Evolutionary conservation across 2,329 filamentous ascomycete genomes (phyloP).

Genomic region (Grosmannia penicillata): DNA sequence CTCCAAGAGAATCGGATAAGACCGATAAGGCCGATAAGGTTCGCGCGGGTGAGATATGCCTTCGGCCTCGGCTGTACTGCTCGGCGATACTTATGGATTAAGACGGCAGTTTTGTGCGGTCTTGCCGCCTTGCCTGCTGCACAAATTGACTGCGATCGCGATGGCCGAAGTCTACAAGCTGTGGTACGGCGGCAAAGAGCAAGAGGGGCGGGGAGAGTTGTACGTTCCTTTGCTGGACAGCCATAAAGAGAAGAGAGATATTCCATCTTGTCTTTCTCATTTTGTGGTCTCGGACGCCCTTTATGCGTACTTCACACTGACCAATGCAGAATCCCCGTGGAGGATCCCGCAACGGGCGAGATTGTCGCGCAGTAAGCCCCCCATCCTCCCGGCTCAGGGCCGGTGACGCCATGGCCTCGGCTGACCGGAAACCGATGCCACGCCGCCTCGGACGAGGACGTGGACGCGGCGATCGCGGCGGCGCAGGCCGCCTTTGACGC

Average conservation of each 20-base stretch:
- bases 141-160: constrained; percentile 4
- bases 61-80: too few species aligned
- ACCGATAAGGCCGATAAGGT: too few species aligned
- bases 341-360: constrained; percentile 14
- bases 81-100: too few species aligned
- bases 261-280: too few species aligned
- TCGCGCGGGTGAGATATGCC: too few species aligned
- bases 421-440: constrained; percentile 27
- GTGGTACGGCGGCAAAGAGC: constrained; percentile 10
- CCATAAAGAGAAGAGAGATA: too few species aligned
- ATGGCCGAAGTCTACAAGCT: constrained; percentile 4
- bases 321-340: constrained; percentile 12
- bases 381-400: too few species aligned
- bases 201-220: constrained; percentile 9
- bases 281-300: too few species aligned
- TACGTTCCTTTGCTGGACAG: constrained; percentile 7
- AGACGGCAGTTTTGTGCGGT: not conserved
- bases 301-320: not conserved
- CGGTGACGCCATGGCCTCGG: not conserved
- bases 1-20: too few species aligned
- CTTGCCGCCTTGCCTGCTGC: not conserved
- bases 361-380: constrained; percentile 12
- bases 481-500: constrained; percentile 32
- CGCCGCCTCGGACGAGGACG: constrained; percentile 28
- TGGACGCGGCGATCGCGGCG: constrained; percentile 22